Percentiles rank a stretch among this genome's conserved stretches.
Evolutionary conservation across 2,329 filamentous ascomycete species (phyloP).

Genomic region (Ophiostoma piceae): DNA sequence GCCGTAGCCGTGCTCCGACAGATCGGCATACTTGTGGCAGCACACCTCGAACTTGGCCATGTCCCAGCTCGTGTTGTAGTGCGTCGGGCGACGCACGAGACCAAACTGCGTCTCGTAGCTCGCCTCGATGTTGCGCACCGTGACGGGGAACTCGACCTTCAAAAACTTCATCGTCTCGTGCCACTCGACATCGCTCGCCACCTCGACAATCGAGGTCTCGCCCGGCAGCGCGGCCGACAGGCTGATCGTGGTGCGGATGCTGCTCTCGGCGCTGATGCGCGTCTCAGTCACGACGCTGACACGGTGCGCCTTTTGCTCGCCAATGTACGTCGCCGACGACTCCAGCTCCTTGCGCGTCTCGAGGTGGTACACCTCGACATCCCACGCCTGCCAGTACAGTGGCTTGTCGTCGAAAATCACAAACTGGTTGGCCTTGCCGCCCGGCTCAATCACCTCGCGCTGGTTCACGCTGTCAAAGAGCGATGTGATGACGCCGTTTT

Average conservation of each 20-base stretch:
- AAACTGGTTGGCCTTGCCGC: conserved; percentile 78
- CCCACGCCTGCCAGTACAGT: conserved; percentile 96
- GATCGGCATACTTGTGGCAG: conserved; percentile 68
- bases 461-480: conserved; percentile 68
- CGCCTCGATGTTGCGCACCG: conserved; percentile 84
- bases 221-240: conserved; percentile 64
- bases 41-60: conserved; percentile 78
- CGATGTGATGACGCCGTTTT: conserved; percentile 74
- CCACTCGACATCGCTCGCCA: conserved; percentile 89
- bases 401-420: conserved; percentile 97
- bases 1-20: conserved; percentile 64
- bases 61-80: conserved; percentile 92
- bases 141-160: conserved; percentile 96
- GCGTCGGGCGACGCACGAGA: conserved; percentile 80
- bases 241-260: conserved; percentile 78
- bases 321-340: conserved; percentile 62
- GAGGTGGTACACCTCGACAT: conserved; percentile 94
- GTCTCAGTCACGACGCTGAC: conserved; percentile 81
- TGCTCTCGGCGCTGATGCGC: conserved; percentile 80
- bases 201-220: conserved; percentile 66
- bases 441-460: conserved; percentile 70
- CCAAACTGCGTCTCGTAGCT: conserved; percentile 95
- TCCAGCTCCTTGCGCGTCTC: conserved; percentile 74
- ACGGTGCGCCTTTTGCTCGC: conserved; percentile 65
- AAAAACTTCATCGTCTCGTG: conserved; percentile 95